Percentiles rank a stretch among this genome's conserved stretches.
These are phyloP conservation scores for Rhododendron williamsianum DNA, from an alignment of 148 eudicot genomes.

Conservation along the genomic window DNA sequence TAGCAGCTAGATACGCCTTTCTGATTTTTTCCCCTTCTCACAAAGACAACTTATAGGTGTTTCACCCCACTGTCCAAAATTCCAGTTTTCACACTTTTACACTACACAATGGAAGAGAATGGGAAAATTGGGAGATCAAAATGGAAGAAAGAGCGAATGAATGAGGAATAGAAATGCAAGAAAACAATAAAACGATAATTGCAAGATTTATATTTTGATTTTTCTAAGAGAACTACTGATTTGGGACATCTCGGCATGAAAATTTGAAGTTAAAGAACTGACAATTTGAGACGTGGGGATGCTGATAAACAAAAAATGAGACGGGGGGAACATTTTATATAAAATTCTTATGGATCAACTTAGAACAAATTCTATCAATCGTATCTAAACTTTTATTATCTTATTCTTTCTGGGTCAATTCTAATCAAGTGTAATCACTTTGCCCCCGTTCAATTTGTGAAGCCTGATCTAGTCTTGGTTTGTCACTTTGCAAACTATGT, in stretches of 20 bases:
- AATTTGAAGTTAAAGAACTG: not conserved
- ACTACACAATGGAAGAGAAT: not conserved
- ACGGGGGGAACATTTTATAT: not conserved
- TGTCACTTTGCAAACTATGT: not conserved
- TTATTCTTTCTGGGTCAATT: not conserved
- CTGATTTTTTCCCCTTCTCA: not conserved
- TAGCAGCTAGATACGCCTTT: not conserved
- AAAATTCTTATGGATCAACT: not conserved
- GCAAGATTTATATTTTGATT: not conserved
- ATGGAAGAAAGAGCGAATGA: not conserved
- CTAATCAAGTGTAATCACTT: not conserved
- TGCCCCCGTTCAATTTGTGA: not conserved
- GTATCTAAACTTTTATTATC: not conserved
- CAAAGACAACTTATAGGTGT: not conserved
- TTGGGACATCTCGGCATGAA: not conserved
- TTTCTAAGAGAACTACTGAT: not conserved
- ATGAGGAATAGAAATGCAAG: not conserved
- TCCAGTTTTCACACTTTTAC: not conserved
- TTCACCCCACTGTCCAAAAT: not conserved
- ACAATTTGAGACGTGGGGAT: not conserved
- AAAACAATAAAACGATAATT: not conserved
- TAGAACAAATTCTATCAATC: too few species aligned
- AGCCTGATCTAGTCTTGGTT: not conserved
- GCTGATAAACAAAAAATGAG: not conserved
- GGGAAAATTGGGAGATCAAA: not conserved